Base-by-base conservation (phyloP, 768 basidiomycete species). In the Floccularia luteovirens region DNA sequence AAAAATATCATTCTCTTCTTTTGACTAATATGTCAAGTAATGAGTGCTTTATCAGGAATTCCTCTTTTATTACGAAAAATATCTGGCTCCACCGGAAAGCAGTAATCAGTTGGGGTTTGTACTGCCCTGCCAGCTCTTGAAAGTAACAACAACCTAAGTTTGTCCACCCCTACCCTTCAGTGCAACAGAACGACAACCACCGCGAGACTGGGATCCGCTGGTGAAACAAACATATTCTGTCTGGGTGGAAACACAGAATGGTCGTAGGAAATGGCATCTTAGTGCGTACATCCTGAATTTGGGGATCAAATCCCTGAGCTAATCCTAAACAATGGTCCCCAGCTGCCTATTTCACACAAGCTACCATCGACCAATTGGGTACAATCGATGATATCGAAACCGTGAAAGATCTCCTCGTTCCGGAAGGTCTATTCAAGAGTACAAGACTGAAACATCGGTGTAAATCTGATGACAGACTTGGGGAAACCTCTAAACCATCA, bases 161-260 rank as follows among this genome's bases (percentile, higher is more conserved):
- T n/a, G n/a, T n/a, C n/a, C n/a, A n/a, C n/a, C n/a, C n/a, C n/a
- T n/a, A n/a, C n/a, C n/a, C 14, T 28, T 28, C 14, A 28, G 27
- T 28, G 27, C 27, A 11, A 31, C 64, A 25, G 70, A 75, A 44
- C 74, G 66, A 47, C 70, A 69, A 41, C 74, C 77, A 12, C 72
- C 74, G 1, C 65, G 72, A 37, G 73, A 74, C 42, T 79, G 77
- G 77, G 77, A 83, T 49, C 75, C 72, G 6, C 67, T 87, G 31
- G 79, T 89, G 40, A 89, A 89, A 56, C 87, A 88, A 57, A 89
- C 87, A 0, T 90, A 88, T 55, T 88, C 85, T 0, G 86, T 83
- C 27, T 85, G 77, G 77, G 75, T 82, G 23, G 67, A 75, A 41
- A 77, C 78, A 3, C 71, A 70, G 24, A 73, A 71, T 48, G 79